Percentiles rank a stretch among this genome's conserved stretches.
phyloP scores from a whole-genome alignment of 768 basidiomycete genomes.

The Kondoa malvinella region DNA sequence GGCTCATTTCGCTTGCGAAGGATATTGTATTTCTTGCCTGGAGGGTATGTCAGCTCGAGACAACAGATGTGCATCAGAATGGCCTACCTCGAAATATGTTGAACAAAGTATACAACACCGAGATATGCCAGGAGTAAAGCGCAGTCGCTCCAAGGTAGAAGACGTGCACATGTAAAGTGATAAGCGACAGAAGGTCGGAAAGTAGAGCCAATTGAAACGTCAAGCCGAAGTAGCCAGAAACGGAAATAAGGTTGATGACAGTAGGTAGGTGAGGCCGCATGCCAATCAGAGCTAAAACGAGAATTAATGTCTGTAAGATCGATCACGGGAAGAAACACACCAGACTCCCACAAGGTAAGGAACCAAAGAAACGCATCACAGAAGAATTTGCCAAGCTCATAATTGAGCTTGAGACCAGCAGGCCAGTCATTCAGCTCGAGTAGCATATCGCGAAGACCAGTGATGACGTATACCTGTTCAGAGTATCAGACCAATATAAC shows the following conservation, averaged over 20 bases:
- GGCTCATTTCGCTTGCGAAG: constrained; percentile 73
- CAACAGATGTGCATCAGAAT: background rate
- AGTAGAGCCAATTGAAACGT: constrained; percentile 52
- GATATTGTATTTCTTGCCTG: constrained; percentile 76
- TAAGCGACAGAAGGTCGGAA: constrained; percentile 48
- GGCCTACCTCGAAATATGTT: constrained; percentile 66
- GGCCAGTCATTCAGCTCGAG: constrained; percentile 90
- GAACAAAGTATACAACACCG: constrained; percentile 53
- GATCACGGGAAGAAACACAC: constrained; percentile 40
- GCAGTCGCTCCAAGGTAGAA: constrained; percentile 49
- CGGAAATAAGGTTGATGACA: constrained; percentile 19
- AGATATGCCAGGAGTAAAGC: constrained; percentile 48
- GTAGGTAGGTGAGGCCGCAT: constrained; percentile 27
- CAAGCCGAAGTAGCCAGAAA: constrained; percentile 26
- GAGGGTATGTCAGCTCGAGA: too few relatives aligned
- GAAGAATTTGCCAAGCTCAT: constrained; percentile 73
- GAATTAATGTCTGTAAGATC: too few relatives aligned
- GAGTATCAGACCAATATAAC: too few relatives aligned
- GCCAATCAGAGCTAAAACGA: too few relatives aligned
- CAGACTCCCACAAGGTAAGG: constrained; percentile 48
- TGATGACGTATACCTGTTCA: constrained; percentile 36
- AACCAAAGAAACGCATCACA: constrained; percentile 52
- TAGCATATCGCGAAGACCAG: constrained; percentile 41
- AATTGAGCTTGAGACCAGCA: constrained; percentile 85
- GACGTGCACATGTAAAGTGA: constrained; percentile 55